Evolutionary conservation across 495 filamentous ascomycete species (phyloP), one percentile per base, ranked within the genome.

Genomic region (Tuber umbilicatum): DNA sequence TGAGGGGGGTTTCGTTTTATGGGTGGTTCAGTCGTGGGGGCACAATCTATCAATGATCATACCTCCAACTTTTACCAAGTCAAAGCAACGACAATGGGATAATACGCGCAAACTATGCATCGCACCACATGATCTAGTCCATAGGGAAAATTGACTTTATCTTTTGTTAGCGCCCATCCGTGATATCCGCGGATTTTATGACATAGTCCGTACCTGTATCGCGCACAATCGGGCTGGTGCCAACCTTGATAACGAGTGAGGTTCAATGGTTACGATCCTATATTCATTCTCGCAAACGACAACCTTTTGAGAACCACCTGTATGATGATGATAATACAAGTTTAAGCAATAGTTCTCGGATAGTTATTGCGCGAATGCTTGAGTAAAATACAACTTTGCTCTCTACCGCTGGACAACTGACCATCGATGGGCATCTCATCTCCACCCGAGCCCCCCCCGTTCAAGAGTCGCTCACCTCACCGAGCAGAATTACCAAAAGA

Each of bases 1-100:
- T 23, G 47, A 21, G 38, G 64, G 9, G 50, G 23, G n/a, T 23
- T 41, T 68, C 10, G 55, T 70, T 74, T 73, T 70, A 60, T 60
- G 50, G 10, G n/a, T 27, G 3, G 50, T 27, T 60, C 50, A n/a
- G 50, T 42, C 37, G 21, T 45, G 47, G 73, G 38, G 67, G 19
- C 12, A 42, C 21, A n/a, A 31, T 68, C 42, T 47, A 64, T 64
- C 55, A 64, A 64, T 64, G 55, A 64, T 35, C 12, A 35, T 1
- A 5, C 14, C 55, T 35, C 31, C 55, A 64, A 64, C 55, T 64
- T 64, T 64, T 64, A 35, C 27, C 27, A 3, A 31, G n/a, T n/a
- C 14, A 16, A 35, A 64, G 4, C 27, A 64, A 27, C 55, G 14
- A 64, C 55, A 19, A n/a, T 27, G 4, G 55, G 16, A 35, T 64